These are phyloP conservation scores for Aureobasidium uvarum DNA, from an alignment of 2,329 filamentous ascomycete genomes.

Conservation along the genomic window DNA sequence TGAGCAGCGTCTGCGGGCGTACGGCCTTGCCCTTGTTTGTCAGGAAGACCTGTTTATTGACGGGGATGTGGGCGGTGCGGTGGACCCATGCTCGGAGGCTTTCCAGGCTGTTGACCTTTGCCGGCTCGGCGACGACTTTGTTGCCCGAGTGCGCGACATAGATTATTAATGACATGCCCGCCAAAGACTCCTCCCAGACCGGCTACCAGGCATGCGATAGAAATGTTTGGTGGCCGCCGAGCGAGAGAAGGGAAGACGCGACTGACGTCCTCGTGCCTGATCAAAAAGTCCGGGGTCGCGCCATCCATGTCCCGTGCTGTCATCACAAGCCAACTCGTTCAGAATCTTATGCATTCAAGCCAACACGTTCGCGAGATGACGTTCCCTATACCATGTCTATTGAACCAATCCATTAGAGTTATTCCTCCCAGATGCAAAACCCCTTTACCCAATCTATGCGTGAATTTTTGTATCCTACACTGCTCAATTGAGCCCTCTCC, in stretches of 20 bases:
- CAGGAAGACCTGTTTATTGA: conserved; percentile 80
- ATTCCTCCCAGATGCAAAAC: neutral
- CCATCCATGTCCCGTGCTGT: neutral
- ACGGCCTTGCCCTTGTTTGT: conserved; percentile 81
- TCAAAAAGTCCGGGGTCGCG: conserved; percentile 20
- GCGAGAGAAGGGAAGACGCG: neutral
- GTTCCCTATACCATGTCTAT: conserved; percentile 5
- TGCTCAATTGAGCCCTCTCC: conserved; percentile 28
- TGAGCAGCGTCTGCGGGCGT: conserved; percentile 73
- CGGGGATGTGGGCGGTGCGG: conserved; percentile 68
- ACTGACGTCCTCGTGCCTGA: conserved; percentile 14
- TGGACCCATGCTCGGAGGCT: conserved; percentile 80
- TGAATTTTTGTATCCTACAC: conserved; percentile 7
- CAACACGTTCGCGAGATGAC: neutral
- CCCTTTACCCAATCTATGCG: conserved; percentile 6
- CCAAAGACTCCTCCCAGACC: neutral
- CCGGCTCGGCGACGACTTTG: conserved; percentile 74
- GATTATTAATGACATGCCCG: conserved; percentile 78
- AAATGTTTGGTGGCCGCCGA: neutral
- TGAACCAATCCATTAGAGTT: conserved; percentile 3
- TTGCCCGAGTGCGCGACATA: conserved; percentile 92
- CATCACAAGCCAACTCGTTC: neutral
- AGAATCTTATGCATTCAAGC: neutral
- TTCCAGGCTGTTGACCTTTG: conserved; percentile 75
- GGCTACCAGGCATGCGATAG: neutral